phyloP scores from a whole-genome alignment of 2,329 filamentous ascomycete species.

The Neospermospora avenae region DNA sequence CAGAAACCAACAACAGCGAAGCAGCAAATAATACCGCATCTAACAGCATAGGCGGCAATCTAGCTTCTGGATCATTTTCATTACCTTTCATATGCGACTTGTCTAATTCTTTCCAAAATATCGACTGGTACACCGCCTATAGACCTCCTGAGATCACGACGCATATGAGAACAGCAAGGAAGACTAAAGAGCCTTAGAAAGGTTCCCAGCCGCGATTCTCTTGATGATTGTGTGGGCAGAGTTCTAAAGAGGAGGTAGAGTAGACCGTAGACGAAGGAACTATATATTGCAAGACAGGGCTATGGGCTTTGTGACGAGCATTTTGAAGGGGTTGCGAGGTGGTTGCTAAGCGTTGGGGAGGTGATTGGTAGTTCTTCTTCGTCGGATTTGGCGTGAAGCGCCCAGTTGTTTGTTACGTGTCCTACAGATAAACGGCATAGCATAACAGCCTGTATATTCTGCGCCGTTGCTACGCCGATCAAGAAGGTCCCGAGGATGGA shows the following conservation, averaged over 20 bases:
- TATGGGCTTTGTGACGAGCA: conserved; percentile 58
- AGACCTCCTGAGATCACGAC: background rate
- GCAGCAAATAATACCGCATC: background rate
- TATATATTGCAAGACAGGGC: conserved; percentile 52
- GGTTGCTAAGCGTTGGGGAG: no score
- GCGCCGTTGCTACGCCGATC: conserved; percentile 50
- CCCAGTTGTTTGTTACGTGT: no score
- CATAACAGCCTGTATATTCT: conserved; percentile 51
- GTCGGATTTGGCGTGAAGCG: conserved; percentile 50
- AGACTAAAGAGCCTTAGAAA: conserved; percentile 41
- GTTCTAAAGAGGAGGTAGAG: conserved; percentile 51
- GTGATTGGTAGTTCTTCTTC: no score
- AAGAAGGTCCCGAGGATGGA: conserved; percentile 49
- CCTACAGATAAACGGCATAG: conserved; percentile 52
- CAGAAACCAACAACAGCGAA: no score
- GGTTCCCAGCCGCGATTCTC: conserved; percentile 36
- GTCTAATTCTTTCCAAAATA: background rate
- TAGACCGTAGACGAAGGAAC: conserved; percentile 49
- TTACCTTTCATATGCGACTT: background rate
- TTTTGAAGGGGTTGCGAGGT: conserved; percentile 21
- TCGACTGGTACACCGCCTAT: background rate
- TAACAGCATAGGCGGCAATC: background rate
- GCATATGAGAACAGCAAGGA: conserved; percentile 33
- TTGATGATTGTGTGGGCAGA: conserved; percentile 47
- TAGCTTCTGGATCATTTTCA: background rate